Base-by-base conservation (phyloP, 257 asterid genomes). In the Penstemon eatonii region DNA sequence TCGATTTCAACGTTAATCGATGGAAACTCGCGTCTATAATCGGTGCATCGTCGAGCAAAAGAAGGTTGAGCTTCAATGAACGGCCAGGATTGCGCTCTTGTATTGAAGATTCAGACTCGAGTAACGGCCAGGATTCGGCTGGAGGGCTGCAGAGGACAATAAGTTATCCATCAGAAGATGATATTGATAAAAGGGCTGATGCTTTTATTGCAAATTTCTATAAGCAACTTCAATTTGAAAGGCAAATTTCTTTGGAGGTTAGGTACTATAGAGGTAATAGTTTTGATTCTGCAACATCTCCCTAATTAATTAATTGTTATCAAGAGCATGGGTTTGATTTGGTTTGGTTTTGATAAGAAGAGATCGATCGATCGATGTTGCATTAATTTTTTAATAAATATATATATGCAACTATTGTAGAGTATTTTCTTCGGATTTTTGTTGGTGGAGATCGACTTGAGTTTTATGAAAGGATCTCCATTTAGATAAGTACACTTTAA, bases 111-210 rank as follows among this genome's bases (percentile, higher is more conserved):
- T 33, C 76, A 5, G 85, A 49, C 6, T 40, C 79, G 5, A 65
- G 53, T 11, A 79, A 72, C 1, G 81, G 72, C 0, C 71, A 74
- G 5, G 73, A 81, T 33, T 75, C 84, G 2, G 58, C 67, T 0
- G 33, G 76, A 49, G 76, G 75, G 8, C 74, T 90, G 8, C 89
- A 76, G 44, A 79, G 96, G 70, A 85, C 96, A 1, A 76, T 69
- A 5, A 88, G 99, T 70, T 90, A 69, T 62, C 95, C 92, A 0
- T 80, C 83, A 1, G 95, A 85, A 41, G 99, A 93, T 50, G 99
- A 93, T 72, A 70, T 93, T n/a, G 96, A 93, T 19, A 88, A 83
- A 75, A 87, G 86, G 42, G 96, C 99, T 25, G 99, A 93, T 9
- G 85, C 81, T 69, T 93, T 93, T 38, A 93, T 93, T n/a, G 81